Percentiles rank a stretch among this genome's conserved stretches.
Conservation (phyloP, 257 asterid genomes). For the Galeopsis tetrahit region DNA sequence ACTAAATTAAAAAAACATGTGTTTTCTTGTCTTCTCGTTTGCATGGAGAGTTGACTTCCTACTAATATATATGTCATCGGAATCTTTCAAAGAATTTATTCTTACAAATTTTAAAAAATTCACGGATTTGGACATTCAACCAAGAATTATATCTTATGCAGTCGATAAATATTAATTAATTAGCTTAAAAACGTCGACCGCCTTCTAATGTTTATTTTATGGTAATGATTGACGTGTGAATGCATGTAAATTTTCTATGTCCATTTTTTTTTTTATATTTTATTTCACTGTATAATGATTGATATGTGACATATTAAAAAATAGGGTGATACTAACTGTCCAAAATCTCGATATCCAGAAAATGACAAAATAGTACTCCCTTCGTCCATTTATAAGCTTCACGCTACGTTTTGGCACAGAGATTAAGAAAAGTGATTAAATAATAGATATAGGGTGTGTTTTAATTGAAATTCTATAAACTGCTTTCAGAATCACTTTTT, state of each 20-base stretch:
- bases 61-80: conserved; percentile 37
- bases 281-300: too few species aligned
- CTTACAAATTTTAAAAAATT: conserved; percentile 5
- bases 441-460: too few species aligned
- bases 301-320: too few species aligned
- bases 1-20: conserved; percentile 8
- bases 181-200: conserved; percentile 8
- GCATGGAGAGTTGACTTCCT: conserved; percentile 63
- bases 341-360: too few species aligned
- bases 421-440: too few species aligned
- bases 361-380: too few species aligned
- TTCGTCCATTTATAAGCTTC: too few species aligned
- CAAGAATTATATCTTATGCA: conserved; percentile 37
- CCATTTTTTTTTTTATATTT: not conserved
- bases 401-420: too few species aligned
- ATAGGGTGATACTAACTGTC: too few species aligned
- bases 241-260: not conserved
- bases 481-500: too few species aligned
- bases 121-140: conserved; percentile 53
- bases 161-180: conserved; percentile 8
- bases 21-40: conserved; percentile 48
- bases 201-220: conserved; percentile 26
- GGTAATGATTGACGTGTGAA: conserved; percentile 32
- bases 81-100: conserved; percentile 46
- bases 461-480: too few species aligned